phyloP scores from a whole-genome alignment of 345 rosid species.

The Ricinus communis region DNA sequence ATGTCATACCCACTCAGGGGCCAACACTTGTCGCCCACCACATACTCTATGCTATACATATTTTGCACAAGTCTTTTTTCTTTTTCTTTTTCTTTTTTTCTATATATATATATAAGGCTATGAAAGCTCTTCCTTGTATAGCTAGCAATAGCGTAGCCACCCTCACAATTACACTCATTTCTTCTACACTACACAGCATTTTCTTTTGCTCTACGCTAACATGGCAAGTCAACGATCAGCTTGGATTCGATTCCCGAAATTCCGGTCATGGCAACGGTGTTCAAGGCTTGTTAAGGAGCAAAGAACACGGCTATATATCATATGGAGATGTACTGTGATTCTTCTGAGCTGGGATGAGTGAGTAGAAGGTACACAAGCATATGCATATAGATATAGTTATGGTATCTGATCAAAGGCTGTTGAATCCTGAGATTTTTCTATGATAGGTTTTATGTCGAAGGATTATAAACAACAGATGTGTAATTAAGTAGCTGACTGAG shows the following conservation, averaged over 20 bases:
- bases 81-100: too few relatives aligned
- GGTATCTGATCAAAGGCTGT: not conserved
- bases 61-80: not conserved
- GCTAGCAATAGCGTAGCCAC: not conserved
- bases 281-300: constrained; percentile 55
- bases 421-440: not conserved
- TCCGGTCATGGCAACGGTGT: constrained; percentile 47
- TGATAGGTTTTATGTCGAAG: not conserved
- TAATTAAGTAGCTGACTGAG: not conserved
- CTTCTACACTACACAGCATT: not conserved
- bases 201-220: constrained; percentile 18
- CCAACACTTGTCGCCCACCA: constrained; percentile 14
- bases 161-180: not conserved
- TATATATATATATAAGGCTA: not conserved
- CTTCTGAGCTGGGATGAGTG: constrained; percentile 53
- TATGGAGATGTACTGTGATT: constrained; percentile 74
- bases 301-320: constrained; percentile 62
- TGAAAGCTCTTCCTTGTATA: not conserved
- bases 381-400: not conserved
- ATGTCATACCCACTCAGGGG: constrained; percentile 13
- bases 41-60: not conserved
- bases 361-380: not conserved
- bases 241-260: constrained; percentile 28
- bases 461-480: not conserved
- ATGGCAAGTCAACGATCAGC: constrained; percentile 18